These are phyloP conservation scores for Hemisphaericaspora subhashii DNA, from an alignment of 1,139 yeast species.

Conservation along the genomic window DNA sequence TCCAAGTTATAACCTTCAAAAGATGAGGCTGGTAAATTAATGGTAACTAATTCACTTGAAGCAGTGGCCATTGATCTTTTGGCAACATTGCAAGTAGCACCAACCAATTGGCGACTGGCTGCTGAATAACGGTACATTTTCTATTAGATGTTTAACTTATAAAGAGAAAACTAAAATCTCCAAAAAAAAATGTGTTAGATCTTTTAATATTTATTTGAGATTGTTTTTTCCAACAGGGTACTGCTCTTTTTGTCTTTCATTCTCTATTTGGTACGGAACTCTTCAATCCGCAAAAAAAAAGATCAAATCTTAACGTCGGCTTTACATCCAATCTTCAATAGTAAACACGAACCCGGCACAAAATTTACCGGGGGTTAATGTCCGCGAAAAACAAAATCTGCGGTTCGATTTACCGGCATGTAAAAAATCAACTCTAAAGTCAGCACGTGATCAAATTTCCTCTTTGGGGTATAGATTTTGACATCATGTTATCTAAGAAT, in stretches of 20 bases:
- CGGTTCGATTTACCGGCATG: slow-evolving; percentile 2
- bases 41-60: slow-evolving; percentile 39
- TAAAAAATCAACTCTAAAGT: neutral
- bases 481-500: neutral
- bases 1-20: slow-evolving; percentile 87
- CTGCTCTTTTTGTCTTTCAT: too few species aligned
- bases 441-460: slow-evolving; percentile 1
- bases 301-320: too few species aligned
- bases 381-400: slow-evolving; percentile 1
- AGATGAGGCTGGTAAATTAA: slow-evolving; percentile 72
- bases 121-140: slow-evolving; percentile 5
- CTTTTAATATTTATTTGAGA: too few species aligned
- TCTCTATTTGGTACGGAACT: too few species aligned
- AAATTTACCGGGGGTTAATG: neutral
- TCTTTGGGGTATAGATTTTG: neutral
- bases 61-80: slow-evolving; percentile 39
- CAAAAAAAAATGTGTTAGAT: too few species aligned
- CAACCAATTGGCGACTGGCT: slow-evolving; percentile 10
- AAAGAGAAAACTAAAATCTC: too few species aligned
- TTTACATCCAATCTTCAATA: slow-evolving; percentile 5
- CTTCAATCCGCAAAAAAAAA: neutral
- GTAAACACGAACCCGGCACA: neutral
- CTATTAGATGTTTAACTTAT: neutral
- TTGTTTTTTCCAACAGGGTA: too few species aligned
- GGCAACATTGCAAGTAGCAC: slow-evolving; percentile 13